Evolutionary conservation across 2,329 filamentous ascomycete genomes (phyloP), one percentile per base, ranked within the genome.

Genomic region (Hypoxylon sp.): DNA sequence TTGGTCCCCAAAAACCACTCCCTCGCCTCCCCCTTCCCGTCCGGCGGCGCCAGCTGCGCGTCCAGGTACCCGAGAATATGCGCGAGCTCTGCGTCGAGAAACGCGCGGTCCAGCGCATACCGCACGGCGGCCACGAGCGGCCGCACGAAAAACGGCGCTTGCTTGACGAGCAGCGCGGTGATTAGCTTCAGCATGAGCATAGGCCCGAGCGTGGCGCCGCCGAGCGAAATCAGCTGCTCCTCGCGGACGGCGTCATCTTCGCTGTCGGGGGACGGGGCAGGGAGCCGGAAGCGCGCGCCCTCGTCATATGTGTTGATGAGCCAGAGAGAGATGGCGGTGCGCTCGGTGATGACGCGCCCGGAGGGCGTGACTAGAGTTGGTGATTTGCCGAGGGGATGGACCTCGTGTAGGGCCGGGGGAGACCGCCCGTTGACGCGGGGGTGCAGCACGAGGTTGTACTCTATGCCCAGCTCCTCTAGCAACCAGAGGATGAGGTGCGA

Each of bases 401-500:
- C 47, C 6, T 64, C 65, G 14, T 56, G 50, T 2, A 71, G 59
- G 7, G 55, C 50, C 0, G 56, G 32, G 4, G 69, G 65, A 7
- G 70, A 32, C 9, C 63, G 61, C 29, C 29, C 21, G 5, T 61
- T 34, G 1, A 61, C 16, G 27, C 69, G 69, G 6, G 59, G 16
- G 59, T 70, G 62, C 7, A 64, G 47, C 8, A 67, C 59, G 2
- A 72, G 53, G 39, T 71, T 51, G 54, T 72, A 72, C n/a, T 68
- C 65, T 47, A 69, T 67, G 30, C 62, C 64, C 21, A 71, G 45
- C 25, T 72, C 70, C 48, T 71, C 69, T 0, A 72, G 61, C 8
- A 71, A 59, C 69, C 70, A 72, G 12, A 71, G 63, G 21, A 60
- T 62, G 19, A 62, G 53, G 39, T 72, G 67, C 11, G 69, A 69